Conservation (phyloP, 2,329 filamentous ascomycete genomes). For the Colletotrichum acutatum region DNA sequence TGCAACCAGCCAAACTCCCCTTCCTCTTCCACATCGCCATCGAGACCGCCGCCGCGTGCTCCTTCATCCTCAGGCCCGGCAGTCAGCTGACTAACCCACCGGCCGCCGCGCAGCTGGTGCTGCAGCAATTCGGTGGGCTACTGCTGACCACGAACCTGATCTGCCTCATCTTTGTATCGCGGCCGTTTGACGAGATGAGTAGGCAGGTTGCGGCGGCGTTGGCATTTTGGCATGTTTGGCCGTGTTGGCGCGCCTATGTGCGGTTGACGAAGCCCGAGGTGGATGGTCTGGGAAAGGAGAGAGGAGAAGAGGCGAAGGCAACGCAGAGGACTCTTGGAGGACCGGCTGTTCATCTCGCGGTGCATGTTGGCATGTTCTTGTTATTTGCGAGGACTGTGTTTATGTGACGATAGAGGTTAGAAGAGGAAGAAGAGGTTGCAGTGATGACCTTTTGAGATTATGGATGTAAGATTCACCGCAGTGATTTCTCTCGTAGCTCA, state of each 20-base stretch:
- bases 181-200: constrained; percentile 45
- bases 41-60: constrained; percentile 55
- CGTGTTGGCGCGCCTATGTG: constrained; percentile 54
- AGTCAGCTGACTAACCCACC: constrained; percentile 55
- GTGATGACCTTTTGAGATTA: too few species aligned
- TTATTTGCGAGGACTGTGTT: constrained; percentile 45
- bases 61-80: constrained; percentile 56
- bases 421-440: too few species aligned
- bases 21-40: constrained; percentile 52
- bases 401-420: too few species aligned
- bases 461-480: background rate
- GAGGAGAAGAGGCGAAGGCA: constrained; percentile 2
- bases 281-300: background rate
- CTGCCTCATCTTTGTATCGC: constrained; percentile 48
- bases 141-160: constrained; percentile 58
- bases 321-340: constrained; percentile 53
- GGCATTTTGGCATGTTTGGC: constrained; percentile 61
- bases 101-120: constrained; percentile 52
- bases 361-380: constrained; percentile 52
- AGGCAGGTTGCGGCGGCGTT: constrained; percentile 52
- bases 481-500: background rate
- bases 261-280: constrained; percentile 43
- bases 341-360: constrained; percentile 55
- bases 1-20: constrained; percentile 40
- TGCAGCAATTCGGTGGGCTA: constrained; percentile 60